Evolutionary conservation across 495 filamentous ascomycete genomes (phyloP).

Genomic region (Hyphodiscus hymeniophilus): DNA sequence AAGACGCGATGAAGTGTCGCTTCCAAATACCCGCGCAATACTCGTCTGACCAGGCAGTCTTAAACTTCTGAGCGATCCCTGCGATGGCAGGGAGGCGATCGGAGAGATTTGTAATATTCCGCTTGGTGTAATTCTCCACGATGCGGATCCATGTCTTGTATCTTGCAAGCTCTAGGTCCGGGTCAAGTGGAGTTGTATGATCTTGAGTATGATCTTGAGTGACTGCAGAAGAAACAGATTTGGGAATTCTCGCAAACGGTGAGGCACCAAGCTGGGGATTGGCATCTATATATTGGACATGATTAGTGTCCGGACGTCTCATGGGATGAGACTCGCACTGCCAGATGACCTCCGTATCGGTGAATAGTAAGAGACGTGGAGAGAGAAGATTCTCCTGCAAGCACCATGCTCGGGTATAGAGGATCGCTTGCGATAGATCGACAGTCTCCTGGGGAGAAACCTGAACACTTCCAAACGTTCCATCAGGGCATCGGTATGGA

Average conservation of each 20-base stretch:
- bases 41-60: background rate
- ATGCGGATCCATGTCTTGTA: slow-evolving; percentile 2
- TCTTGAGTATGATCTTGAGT: background rate
- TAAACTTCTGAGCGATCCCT: slow-evolving; percentile 7
- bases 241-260: slow-evolving; percentile 6
- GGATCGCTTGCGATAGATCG: slow-evolving; percentile 5
- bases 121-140: slow-evolving; percentile 4
- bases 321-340: slow-evolving; percentile 3
- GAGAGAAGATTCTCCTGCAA: slow-evolving; percentile 11
- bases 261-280: background rate
- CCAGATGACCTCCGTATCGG: slow-evolving; percentile 5
- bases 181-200: too few species aligned
- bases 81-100: slow-evolving; percentile 7
- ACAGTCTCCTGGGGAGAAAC: background rate
- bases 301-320: slow-evolving; percentile 2
- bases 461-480: background rate
- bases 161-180: background rate
- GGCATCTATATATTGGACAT: background rate
- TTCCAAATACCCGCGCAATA: slow-evolving; percentile 9
- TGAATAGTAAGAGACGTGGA: slow-evolving; percentile 2
- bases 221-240: background rate
- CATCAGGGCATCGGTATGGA: slow-evolving; percentile 8
- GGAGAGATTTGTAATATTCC: background rate
- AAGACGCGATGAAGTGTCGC: slow-evolving; percentile 1
- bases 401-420: slow-evolving; percentile 11